These are phyloP conservation scores for Plasmodium blacklocki DNA, from an alignment of 169 alveolate species.

Conservation along the genomic window DNA sequence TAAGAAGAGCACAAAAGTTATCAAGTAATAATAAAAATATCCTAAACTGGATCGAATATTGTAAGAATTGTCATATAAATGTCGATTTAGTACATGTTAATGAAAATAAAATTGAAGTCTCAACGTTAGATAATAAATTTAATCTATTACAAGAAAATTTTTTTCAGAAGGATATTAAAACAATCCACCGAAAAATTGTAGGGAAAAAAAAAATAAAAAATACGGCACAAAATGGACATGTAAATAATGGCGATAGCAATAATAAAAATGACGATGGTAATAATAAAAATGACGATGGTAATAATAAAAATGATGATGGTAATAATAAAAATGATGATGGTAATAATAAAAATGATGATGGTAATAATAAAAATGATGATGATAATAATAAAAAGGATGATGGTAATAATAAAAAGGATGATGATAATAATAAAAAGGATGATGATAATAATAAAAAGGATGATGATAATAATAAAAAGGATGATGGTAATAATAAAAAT, in stretches of 20 bases:
- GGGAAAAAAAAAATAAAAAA: neutral
- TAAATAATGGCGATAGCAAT: neutral
- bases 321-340: neutral
- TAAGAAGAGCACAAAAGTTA: conserved; percentile 7
- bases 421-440: neutral
- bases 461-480: neutral
- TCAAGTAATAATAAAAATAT: conserved; percentile 2
- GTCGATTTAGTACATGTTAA: conserved; percentile 14
- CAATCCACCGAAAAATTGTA: conserved; percentile 1
- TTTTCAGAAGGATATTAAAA: conserved; percentile 23
- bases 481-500: neutral
- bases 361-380: neutral
- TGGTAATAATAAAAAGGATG: neutral
- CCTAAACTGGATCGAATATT: conserved; percentile 20
- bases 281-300: neutral
- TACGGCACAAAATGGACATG: too few species aligned
- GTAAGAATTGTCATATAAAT: conserved; percentile 8
- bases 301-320: neutral
- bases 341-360: neutral
- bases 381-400: neutral
- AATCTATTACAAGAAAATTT: conserved; percentile 31
- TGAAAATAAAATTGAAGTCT: conserved; percentile 33
- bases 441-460: neutral
- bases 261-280: neutral
- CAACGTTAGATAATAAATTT: conserved; percentile 46